Base-by-base conservation (phyloP, 1,284 basidiomycete genomes). In the Ganoderma lucidum region DNA sequence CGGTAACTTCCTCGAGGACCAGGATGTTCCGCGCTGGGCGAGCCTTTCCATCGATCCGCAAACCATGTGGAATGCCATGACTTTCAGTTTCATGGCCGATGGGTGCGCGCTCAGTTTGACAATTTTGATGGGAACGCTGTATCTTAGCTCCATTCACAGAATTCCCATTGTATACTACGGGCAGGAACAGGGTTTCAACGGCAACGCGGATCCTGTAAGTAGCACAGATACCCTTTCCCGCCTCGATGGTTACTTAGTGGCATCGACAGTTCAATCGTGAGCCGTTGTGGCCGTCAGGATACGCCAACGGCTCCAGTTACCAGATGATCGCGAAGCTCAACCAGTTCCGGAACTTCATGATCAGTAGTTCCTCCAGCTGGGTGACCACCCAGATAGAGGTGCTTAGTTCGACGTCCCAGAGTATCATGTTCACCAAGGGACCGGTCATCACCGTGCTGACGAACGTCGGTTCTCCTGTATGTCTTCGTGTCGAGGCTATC, bases 271-370 rank as follows among this genome's bases (percentile, higher is more conserved):
- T 85, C 76, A 95, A 95, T 78, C 89, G 94, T 70, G 91, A 91
- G 75, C 88, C 93, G 0, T 82, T 96, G 14, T 96, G 93, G 94
- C 83, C 90, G 2, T 89, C 90, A 3, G 80, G 82, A n/a, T 93
- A 93, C 75, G 80, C 83, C 37, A 87, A 90, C 72, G 90, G 90
- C 3, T 79, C 84, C 41, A 82, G 88, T 2, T 91, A 92, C 74
- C 81, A 89, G 65, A 79, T 91, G 55, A 90, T 93, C 45, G 78
- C 86, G 10, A 87, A 82, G 42, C 83, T 96, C 65, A 95, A 95
- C 76, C 78, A 73, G 84, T 81, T 95, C 73, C 89, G 94, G 61
- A 91, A 90, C 75, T 90, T 86, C 76, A 82, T 95, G 56, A 86
- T 91, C 63, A 85, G 86, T 78, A 72, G 66, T 62, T 83, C 82